Base-by-base conservation (phyloP, 2,329 filamentous ascomycete species). In the Aspergillus transmontanensis region DNA sequence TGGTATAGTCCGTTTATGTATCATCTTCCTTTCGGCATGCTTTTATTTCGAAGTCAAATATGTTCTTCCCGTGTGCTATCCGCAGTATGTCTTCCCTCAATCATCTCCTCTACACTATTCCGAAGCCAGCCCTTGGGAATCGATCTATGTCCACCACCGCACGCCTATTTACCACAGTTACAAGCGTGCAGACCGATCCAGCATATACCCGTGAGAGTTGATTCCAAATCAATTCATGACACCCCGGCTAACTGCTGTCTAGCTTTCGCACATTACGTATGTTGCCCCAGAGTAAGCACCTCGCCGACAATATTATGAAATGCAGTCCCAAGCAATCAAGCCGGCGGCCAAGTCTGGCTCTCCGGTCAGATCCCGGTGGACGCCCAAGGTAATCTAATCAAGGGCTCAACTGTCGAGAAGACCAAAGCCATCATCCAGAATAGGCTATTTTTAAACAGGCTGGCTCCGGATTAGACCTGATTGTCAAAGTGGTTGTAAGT, bases 371-470 rank as follows among this genome's bases (percentile, higher is more conserved):
- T 94, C 73, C 91, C 90, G 54, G 85, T 86, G 68, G 86, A 88
- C 71, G 79, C 82, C 14, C 74, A 76, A 6, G 84, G 84, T 64
- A 81, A 85, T 63, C 77, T 89, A 58, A 81, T 89, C 61, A 80
- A 84, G 48, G 59, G 64, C 2, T 65, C 61, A 7, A 54, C 59
- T 6, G 39, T 57, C 11, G 59, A 64, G 12, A 48, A 87, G 86
- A 59, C 84, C 0, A 10, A 56, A 14, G 43, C 81, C 69, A 84
- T 90, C 65, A 82, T 85, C 39, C 83, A 92, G 71, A 86, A 88
- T 75, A 90, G 75, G 89, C 89, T 45, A 91, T 96, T 59, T 87
- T 96, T 56, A 84, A 87, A 66, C 90, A 88, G 71, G 91, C 91
- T 23, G 91, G 90, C 62, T 92, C 89, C 23, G 85, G 84, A 51